phyloP scores from a whole-genome alignment of 1,139 yeast species.

The Kodamaea anthophila region DNA sequence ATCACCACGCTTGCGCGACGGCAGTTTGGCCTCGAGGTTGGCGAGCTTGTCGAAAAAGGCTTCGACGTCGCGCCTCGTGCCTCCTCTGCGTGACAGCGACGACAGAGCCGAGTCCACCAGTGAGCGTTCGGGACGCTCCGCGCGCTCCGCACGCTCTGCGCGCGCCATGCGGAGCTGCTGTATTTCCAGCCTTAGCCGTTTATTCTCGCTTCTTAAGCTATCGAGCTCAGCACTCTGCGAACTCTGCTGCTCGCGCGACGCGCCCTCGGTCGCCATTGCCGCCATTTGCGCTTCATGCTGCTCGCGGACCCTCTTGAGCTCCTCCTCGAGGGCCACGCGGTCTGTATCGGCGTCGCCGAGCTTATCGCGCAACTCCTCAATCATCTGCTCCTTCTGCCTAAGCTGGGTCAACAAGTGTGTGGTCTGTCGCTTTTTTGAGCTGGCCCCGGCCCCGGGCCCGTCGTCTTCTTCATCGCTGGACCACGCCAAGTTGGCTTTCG shows the following conservation, averaged over 20 bases:
- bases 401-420: slow-evolving; percentile 6
- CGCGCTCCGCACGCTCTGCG: neutral
- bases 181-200: slow-evolving; percentile 4
- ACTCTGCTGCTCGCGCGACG: neutral
- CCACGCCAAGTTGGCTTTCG: slow-evolving; percentile 75
- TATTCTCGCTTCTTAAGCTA: slow-evolving; percentile 9
- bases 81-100: slow-evolving; percentile 2
- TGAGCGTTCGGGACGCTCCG: neutral
- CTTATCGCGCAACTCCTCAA: slow-evolving; percentile 12
- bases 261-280: too few relatives aligned
- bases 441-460: slow-evolving; percentile 1
- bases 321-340: slow-evolving; percentile 2
- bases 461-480: slow-evolving; percentile 71
- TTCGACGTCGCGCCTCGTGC: slow-evolving; percentile 17
- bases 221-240: slow-evolving; percentile 21
- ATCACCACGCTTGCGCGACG: slow-evolving; percentile 7
- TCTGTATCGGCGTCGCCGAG: slow-evolving; percentile 8
- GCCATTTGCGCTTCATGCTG: too few relatives aligned
- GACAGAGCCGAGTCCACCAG: slow-evolving; percentile 4
- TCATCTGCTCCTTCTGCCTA: slow-evolving; percentile 6
- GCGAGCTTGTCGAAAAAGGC: slow-evolving; percentile 26
- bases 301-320: slow-evolving; percentile 1
- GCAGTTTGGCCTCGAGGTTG: slow-evolving; percentile 16
- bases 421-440: slow-evolving; percentile 5
- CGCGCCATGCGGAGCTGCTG: slow-evolving; percentile 4